phyloP scores from a whole-genome alignment of 1,139 yeast genomes.

The Zygoascus sp. region DNA sequence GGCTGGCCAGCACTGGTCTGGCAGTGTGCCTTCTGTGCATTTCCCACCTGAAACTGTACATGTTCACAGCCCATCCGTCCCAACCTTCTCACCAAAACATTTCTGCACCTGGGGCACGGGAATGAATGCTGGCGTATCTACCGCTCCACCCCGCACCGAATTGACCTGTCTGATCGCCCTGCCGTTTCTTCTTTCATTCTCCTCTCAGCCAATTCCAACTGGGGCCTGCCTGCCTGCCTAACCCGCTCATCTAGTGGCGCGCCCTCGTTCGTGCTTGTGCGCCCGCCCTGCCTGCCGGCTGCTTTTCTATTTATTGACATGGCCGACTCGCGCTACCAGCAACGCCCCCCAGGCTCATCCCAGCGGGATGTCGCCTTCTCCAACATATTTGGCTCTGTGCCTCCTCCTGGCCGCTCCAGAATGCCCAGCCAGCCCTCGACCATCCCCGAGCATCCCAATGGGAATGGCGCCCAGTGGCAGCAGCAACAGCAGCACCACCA shows the following conservation, averaged over 20 bases:
- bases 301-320: slow-evolving; percentile 1
- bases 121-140: neutral
- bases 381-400: slow-evolving; percentile 37
- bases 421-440: slow-evolving; percentile 9
- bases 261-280: neutral
- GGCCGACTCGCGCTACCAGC: slow-evolving; percentile 11
- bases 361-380: slow-evolving; percentile 35
- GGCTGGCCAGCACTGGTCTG: too few species aligned
- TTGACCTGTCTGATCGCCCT: neutral
- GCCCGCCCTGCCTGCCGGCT: neutral
- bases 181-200: neutral
- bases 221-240: too few species aligned
- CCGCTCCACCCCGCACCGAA: neutral
- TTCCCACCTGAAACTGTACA: neutral
- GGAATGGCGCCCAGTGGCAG: slow-evolving; percentile 17
- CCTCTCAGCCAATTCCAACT: neutral
- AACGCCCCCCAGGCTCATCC: neutral
- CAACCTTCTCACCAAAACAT: neutral
- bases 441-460: neutral
- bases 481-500: slow-evolving; percentile 21
- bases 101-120: neutral
- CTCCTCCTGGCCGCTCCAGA: slow-evolving; percentile 33
- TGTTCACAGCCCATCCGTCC: too few species aligned
- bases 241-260: neutral
- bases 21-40: neutral